These are phyloP conservation scores for Cladophialophora bantiana DNA, from an alignment of 2,329 filamentous ascomycete species.

Conservation along the genomic window DNA sequence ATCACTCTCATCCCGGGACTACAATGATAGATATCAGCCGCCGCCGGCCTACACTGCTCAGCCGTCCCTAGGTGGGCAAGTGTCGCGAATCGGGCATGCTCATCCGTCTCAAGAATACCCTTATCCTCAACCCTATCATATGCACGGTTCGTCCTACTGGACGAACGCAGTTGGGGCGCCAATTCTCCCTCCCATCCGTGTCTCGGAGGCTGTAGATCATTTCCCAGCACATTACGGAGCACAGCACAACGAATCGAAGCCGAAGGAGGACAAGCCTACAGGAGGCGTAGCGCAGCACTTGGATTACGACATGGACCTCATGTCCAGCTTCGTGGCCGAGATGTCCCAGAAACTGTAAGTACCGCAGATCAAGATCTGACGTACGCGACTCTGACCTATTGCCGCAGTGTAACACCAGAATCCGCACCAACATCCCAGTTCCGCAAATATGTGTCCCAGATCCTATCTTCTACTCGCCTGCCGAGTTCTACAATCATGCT, in stretches of 20 bases:
- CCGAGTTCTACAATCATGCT: slow-evolving; percentile 91
- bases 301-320: slow-evolving; percentile 95
- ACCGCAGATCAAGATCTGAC: background rate
- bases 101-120: slow-evolving; percentile 33
- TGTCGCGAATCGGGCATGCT: slow-evolving; percentile 26
- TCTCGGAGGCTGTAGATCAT: slow-evolving; percentile 45
- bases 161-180: slow-evolving; percentile 43
- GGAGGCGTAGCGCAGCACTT: slow-evolving; percentile 92
- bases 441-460: slow-evolving; percentile 89
- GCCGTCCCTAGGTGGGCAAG: slow-evolving; percentile 29
- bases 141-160: slow-evolving; percentile 34
- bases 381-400: slow-evolving; percentile 62
- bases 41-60: slow-evolving; percentile 48
- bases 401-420: slow-evolving; percentile 68
- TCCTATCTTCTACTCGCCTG: slow-evolving; percentile 86
- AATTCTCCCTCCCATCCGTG: slow-evolving; percentile 52
- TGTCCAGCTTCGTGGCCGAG: slow-evolving; percentile 93
- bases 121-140: slow-evolving; percentile 34
- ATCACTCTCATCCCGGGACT: slow-evolving; percentile 53
- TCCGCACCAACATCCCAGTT: slow-evolving; percentile 73
- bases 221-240: slow-evolving; percentile 38
- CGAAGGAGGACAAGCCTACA: slow-evolving; percentile 70
- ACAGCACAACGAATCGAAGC: slow-evolving; percentile 47
- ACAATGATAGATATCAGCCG: slow-evolving; percentile 54
- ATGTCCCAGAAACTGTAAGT: slow-evolving; percentile 79